phyloP scores from a whole-genome alignment of 1,284 basidiomycete species.

The Moniliella sp. region DNA sequence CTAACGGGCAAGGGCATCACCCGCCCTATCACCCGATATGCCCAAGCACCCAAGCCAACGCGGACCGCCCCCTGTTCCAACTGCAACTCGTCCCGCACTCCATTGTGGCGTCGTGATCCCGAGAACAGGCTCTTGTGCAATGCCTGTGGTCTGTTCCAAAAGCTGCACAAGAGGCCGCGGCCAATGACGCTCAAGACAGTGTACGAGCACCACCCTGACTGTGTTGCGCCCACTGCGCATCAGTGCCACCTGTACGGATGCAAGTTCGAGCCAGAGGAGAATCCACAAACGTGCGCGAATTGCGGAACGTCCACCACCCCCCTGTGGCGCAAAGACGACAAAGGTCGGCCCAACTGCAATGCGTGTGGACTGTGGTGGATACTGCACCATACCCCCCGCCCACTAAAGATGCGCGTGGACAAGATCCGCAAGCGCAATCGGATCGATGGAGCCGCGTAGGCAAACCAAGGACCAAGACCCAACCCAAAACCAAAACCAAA shows the following conservation, averaged over 20 bases:
- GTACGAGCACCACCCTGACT: conserved; percentile 18
- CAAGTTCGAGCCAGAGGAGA: neutral
- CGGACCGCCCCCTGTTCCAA: conserved; percentile 17
- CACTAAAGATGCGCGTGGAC: conserved; percentile 23
- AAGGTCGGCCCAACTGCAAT: conserved; percentile 21
- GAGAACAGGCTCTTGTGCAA: conserved; percentile 26
- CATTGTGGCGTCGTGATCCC: conserved; percentile 24
- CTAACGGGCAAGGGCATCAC: neutral
- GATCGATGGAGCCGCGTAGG: too few relatives aligned
- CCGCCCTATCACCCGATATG: neutral
- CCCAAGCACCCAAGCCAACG: neutral
- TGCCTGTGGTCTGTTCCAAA: conserved; percentile 28
- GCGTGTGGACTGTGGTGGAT: conserved; percentile 29
- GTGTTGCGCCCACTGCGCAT: conserved; percentile 4
- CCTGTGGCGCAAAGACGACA: conserved; percentile 22
- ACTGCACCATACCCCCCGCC: conserved; percentile 25
- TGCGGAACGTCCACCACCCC: conserved; percentile 26
- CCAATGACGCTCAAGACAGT: conserved; percentile 15
- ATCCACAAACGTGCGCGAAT: conserved; percentile 16
- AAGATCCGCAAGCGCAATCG: conserved; percentile 25
- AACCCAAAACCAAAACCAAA: too few relatives aligned
- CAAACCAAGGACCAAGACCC: too few relatives aligned
- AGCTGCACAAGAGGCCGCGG: conserved; percentile 26
- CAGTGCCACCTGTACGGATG: neutral
- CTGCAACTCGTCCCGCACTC: conserved; percentile 23